These are phyloP conservation scores for Castanea mollissima DNA, from an alignment of 306 rosid genomes.

Conservation along the genomic window DNA sequence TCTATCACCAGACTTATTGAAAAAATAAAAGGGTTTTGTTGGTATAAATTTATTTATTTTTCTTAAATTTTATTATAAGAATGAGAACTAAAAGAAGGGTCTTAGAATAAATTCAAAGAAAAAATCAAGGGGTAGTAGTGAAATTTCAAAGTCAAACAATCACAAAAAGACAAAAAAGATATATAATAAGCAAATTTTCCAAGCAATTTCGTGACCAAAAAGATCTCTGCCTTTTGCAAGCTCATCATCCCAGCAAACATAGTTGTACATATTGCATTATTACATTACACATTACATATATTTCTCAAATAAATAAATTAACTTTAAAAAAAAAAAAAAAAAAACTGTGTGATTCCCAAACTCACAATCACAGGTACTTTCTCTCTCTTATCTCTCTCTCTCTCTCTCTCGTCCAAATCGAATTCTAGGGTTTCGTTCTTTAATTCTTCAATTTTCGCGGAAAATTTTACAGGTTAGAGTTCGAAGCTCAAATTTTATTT, in stretches of 20 bases:
- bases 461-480: conserved; percentile 7
- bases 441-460: neutral
- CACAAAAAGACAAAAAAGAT: conserved; percentile 5
- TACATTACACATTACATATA: too few relatives aligned
- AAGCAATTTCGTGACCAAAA: neutral
- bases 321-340: neutral
- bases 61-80: too few relatives aligned
- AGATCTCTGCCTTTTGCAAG: conserved; percentile 11
- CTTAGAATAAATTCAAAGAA: neutral
- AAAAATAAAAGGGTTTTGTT: too few relatives aligned
- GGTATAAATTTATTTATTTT: neutral
- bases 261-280: neutral
- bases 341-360: conserved; percentile 17
- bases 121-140: conserved; percentile 11
- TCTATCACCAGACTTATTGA: too few relatives aligned
- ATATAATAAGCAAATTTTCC: neutral
- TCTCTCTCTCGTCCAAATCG: neutral
- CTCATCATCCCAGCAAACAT: conserved; percentile 33
- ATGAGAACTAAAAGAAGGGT: neutral
- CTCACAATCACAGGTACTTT: conserved; percentile 40
- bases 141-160: neutral
- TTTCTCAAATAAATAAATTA: neutral
- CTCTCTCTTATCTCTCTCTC: conserved; percentile 1
- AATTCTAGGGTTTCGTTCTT: conserved; percentile 20
- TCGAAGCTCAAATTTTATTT: neutral